Evolutionary conservation across 306 rosid genomes (phyloP).

Genomic region (Canavalia ensiformis): DNA sequence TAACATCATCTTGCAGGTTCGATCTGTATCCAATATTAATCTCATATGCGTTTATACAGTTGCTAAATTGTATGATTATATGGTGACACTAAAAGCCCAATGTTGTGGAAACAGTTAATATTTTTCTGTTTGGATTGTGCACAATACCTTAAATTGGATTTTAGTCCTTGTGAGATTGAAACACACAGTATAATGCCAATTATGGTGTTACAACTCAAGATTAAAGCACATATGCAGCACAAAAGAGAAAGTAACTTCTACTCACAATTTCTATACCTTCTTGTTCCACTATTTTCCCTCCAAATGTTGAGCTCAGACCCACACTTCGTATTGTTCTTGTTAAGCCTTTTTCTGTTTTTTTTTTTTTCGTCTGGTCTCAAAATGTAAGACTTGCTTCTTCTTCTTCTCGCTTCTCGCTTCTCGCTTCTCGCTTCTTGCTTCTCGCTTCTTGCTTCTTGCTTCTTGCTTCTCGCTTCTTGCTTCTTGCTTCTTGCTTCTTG

Average conservation of each 20-base stretch:
- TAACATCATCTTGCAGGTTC: constrained; percentile 93
- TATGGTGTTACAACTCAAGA: constrained; percentile 19
- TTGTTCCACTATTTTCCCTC: no score
- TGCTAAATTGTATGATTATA: not conserved
- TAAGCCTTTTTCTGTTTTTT: no score
- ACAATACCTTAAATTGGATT: constrained; percentile 5
- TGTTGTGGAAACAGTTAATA: constrained; percentile 37
- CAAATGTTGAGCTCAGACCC: no score
- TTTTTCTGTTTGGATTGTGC: constrained; percentile 31
- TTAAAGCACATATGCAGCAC: constrained; percentile 11
- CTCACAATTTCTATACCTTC: not conserved
- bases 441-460: no score
- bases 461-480: no score
- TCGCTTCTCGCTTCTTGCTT: no score
- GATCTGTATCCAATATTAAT: constrained; percentile 35
- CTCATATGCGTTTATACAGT: constrained; percentile 6
- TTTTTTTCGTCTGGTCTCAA: no score
- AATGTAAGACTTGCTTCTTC: no score
- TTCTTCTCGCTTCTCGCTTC: no score
- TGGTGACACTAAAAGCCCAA: constrained; percentile 31
- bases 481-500: no score
- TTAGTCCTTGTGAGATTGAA: constrained; percentile 16
- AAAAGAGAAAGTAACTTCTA: constrained; percentile 31
- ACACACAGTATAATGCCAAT: constrained; percentile 3
- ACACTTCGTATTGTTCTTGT: no score